Evolutionary conservation across 805 yeast species (phyloP), one percentile per base, ranked within the genome.

Genomic region (Candida coleopterorum): DNA sequence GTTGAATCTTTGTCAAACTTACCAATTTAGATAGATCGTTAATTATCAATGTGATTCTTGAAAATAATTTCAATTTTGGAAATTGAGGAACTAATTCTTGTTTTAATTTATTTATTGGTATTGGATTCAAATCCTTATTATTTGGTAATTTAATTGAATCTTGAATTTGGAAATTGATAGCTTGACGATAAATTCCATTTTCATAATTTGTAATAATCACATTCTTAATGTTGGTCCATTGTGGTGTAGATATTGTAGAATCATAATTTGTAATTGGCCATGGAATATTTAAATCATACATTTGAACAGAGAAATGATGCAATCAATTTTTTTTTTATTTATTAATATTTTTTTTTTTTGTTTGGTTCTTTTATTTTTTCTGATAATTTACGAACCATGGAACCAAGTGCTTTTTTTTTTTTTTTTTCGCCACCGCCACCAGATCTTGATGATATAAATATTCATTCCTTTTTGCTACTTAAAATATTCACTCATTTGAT

Each of bases 21-120:
- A 81, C 90, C 29, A 84, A 77, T 45, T 84, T 84, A 6, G 86
- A 68, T 1, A 90, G 81, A 43, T 88, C 96, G 42, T 78, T 84
- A 8, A 89, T 72, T 9, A 78, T 64, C 6, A 93, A 51, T 0
- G 97, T 93, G 18, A 85, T 68, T 39, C 98, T 64, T 1, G 88
- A 73, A 47, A 75, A 83, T 53, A 76, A 39, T 51, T 62, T 40
- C 32, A 60, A 41, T 55, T 65, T 59, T 12, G 70, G 67, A 33
- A 49, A 64, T 28, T 46, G 32, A 4, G 34, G 39, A 9, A 37
- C 29, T 12, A 53, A 37, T 14, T 48, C 48, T 9, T 35, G 32
- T 6, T 30, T 28, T 6, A 50, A 18, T n/a, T 37, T 33, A 4
- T 50, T 49, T 17, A 61, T 48, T 8, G 48, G 49, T 9, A 71